Percentiles rank a stretch among this genome's conserved stretches.
Conservation (phyloP, 106 monocot species). For the Acorus calamus region DNA sequence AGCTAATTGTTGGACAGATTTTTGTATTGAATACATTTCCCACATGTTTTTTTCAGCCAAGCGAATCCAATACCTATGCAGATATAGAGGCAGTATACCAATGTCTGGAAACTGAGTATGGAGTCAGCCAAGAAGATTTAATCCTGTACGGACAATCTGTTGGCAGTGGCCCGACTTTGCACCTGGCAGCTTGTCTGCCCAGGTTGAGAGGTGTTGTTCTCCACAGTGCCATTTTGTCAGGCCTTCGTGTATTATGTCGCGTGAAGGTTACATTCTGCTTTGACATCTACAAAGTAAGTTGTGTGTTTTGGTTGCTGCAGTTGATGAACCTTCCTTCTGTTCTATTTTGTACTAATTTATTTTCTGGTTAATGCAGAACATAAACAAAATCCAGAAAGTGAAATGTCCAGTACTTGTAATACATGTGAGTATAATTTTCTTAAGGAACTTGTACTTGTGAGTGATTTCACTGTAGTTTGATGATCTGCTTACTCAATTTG, state of each 20-base stretch:
- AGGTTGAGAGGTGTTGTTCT: slow-evolving; percentile 71
- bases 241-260: slow-evolving; percentile 69
- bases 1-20: no score
- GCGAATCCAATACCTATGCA: slow-evolving; percentile 73
- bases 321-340: background rate
- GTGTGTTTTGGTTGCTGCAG: background rate
- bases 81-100: slow-evolving; percentile 81
- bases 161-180: slow-evolving; percentile 76
- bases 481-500: no score
- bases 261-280: slow-evolving; percentile 66
- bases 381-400: slow-evolving; percentile 82
- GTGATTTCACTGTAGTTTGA: no score
- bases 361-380: slow-evolving; percentile 44
- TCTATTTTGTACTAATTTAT: slow-evolving; percentile 1
- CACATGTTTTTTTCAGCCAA: slow-evolving; percentile 37
- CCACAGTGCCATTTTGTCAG: slow-evolving; percentile 78
- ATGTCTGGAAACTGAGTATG: slow-evolving; percentile 73
- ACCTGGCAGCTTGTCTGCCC: slow-evolving; percentile 66
- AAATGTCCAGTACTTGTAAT: slow-evolving; percentile 87
- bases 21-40: no score
- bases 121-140: slow-evolving; percentile 69
- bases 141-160: slow-evolving; percentile 83
- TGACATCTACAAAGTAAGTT: slow-evolving; percentile 77
- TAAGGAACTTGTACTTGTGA: no score
- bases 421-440: slow-evolving; percentile 48